Conservation (phyloP, 148 eudicot genomes). For the Amaranthus palmeri region DNA sequence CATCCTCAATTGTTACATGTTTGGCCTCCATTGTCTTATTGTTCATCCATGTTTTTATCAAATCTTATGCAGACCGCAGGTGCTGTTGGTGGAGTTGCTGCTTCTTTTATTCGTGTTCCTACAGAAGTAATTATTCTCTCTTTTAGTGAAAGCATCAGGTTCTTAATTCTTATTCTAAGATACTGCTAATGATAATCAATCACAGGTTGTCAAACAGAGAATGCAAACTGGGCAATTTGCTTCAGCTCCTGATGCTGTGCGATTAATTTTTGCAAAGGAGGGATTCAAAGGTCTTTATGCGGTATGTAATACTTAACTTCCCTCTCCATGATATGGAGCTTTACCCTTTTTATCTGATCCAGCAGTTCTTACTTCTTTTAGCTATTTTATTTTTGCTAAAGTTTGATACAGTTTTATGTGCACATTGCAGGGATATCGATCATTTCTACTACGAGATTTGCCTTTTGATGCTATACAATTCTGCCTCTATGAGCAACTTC, state of each 20-base stretch:
- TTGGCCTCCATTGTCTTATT: background rate
- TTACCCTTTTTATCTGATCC: background rate
- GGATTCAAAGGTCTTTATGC: slow-evolving; percentile 96
- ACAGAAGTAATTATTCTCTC: slow-evolving; percentile 59
- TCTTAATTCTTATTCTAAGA: slow-evolving; percentile 1
- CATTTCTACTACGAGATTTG: slow-evolving; percentile 84
- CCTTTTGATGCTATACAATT: slow-evolving; percentile 98
- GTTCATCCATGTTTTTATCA: slow-evolving; percentile 1
- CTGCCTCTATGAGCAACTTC: slow-evolving; percentile 93
- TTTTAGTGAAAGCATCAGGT: background rate
- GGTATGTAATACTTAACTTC: slow-evolving; percentile 45
- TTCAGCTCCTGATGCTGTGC: slow-evolving; percentile 84
- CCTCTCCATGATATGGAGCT: background rate
- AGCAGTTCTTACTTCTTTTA: too few relatives aligned
- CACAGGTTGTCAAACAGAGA: slow-evolving; percentile 92
- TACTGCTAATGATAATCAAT: slow-evolving; percentile 16
- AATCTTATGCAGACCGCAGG: slow-evolving; percentile 70
- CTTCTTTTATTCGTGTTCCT: slow-evolving; percentile 93
- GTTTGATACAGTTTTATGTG: background rate
- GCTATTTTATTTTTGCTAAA: background rate
- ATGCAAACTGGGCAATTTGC: slow-evolving; percentile 92
- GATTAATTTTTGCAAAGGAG: slow-evolving; percentile 69
- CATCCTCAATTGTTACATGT: background rate
- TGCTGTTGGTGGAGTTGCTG: slow-evolving; percentile 86
- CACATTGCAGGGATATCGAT: slow-evolving; percentile 72